Conservation (phyloP, 1,284 basidiomycete genomes). For the Rhodotorula sp. region DNA sequence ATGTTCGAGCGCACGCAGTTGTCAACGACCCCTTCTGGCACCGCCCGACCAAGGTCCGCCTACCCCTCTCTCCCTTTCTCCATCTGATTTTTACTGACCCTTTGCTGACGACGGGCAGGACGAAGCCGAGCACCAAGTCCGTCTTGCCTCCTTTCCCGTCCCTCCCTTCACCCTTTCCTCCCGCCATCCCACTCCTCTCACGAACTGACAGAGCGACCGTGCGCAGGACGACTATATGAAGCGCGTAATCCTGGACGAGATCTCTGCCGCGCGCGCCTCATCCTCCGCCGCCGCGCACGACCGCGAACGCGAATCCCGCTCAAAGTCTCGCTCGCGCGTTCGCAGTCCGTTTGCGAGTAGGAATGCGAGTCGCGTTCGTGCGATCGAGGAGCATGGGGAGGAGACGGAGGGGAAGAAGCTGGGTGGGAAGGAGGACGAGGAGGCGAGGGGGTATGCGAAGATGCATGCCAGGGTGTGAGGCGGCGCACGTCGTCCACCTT, state of each 20-base stretch:
- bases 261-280: conserved; percentile 11
- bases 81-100: too few relatives aligned
- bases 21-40: conserved; percentile 31
- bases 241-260: conserved; percentile 12
- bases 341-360: not conserved
- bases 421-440: too few relatives aligned
- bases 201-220: not conserved
- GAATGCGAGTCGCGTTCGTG: too few relatives aligned
- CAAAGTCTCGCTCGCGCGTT: not conserved
- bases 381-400: too few relatives aligned
- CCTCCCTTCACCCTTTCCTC: too few relatives aligned
- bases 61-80: too few relatives aligned
- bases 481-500: too few relatives aligned
- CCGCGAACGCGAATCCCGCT: conserved; percentile 6
- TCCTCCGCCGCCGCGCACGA: conserved; percentile 7
- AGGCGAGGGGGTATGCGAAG: too few relatives aligned
- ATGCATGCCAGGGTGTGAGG: too few relatives aligned
- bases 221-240: conserved; percentile 1
- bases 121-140: conserved; percentile 11
- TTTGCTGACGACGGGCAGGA: not conserved
- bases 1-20: not conserved
- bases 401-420: too few relatives aligned
- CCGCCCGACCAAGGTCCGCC: conserved; percentile 7
- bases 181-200: not conserved
- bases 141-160: not conserved